Conservation (phyloP, 2,329 filamentous ascomycete species). For the Didymella sp. region DNA sequence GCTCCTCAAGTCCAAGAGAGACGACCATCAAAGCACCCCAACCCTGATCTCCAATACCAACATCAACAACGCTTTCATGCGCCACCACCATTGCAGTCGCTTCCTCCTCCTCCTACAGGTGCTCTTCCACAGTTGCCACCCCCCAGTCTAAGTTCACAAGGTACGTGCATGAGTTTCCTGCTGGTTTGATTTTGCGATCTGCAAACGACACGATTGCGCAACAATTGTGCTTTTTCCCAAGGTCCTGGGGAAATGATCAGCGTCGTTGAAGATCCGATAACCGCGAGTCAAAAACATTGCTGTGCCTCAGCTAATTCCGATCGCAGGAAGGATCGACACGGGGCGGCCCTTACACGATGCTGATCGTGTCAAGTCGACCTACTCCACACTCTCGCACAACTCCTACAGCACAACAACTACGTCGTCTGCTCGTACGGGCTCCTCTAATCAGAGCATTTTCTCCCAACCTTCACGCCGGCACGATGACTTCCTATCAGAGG, state of each 20-base stretch:
- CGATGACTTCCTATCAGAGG: conserved; percentile 28
- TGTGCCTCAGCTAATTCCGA: conserved; percentile 17
- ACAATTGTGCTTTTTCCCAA: conserved; percentile 14
- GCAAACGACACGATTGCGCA: conserved; percentile 15
- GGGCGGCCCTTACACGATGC: conserved; percentile 13
- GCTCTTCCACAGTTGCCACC: conserved; percentile 30
- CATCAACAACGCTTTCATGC: conserved; percentile 22
- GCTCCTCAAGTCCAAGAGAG: conserved; percentile 6
- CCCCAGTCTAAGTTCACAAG: conserved; percentile 22
- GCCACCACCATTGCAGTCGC: conserved; percentile 26
- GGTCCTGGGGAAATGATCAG: conserved; percentile 10
- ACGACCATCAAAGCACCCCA: conserved; percentile 11
- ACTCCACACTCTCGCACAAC: conserved; percentile 27
- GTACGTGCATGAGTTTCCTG: conserved; percentile 27
- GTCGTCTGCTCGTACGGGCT: conserved; percentile 21
- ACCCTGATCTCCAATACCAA: conserved; percentile 16
- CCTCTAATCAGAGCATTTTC: conserved; percentile 31
- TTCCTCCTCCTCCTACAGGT: conserved; percentile 27
- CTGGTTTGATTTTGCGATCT: conserved; percentile 18
- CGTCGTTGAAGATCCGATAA: conserved; percentile 6
- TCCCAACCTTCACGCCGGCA: conserved; percentile 26
- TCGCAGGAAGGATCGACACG: conserved; percentile 21
- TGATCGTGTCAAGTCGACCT: conserved; percentile 25
- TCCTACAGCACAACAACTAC: conserved; percentile 30
- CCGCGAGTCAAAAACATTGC: conserved; percentile 2